Evolutionary conservation across 208 protist species (phyloP), one percentile per base, ranked within the genome.

Genomic region (Trypanosoma conorhini): DNA sequence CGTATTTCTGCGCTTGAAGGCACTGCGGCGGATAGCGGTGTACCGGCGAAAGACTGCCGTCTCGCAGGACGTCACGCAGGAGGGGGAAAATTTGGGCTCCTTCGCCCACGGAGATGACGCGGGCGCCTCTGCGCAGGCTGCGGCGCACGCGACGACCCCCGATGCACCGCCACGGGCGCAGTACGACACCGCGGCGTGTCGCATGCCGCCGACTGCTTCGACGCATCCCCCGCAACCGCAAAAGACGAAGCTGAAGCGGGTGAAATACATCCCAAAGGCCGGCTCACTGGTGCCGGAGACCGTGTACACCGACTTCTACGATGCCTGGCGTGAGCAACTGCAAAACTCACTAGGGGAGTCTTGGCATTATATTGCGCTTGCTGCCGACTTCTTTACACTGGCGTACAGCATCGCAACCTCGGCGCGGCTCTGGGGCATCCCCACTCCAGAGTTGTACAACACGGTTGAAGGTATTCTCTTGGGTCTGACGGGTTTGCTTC

Each of bases 261-360:
- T 22, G 42, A 26, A 19, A 30, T 24, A 38, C 26, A 17, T 54
- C 40, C 42, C 46, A 48, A 57, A 61, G 48, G n/a, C 57, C 9
- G 30, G 64, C 31, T 58, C 72, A 67, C 62, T 72, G 30, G 71
- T 82, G 50, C 58, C 76, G 58, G 76, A 80, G 61, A 79, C 74
- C 51, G 77, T 71, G 30, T 85, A 88, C 66, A 76, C 77, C 0
- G 75, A 80, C 65, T 62, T 88, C 52, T 71, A 71, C 58, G 73
- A 78, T 55, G 67, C 70, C 22, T 85, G 80, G 74, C 62, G 72
- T 12, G 67, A 80, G 57, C 77, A 88, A 52, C 71, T 88, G 30
- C 76, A 83, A 40, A 50, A 74, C 30, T 73, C 77, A 10, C 74
- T 70, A 71, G 81, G 80, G n/a, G 51, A 65, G 7, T 81, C 70